phyloP scores from a whole-genome alignment of 768 basidiomycete species.

The Lentinula aciculospora region DNA sequence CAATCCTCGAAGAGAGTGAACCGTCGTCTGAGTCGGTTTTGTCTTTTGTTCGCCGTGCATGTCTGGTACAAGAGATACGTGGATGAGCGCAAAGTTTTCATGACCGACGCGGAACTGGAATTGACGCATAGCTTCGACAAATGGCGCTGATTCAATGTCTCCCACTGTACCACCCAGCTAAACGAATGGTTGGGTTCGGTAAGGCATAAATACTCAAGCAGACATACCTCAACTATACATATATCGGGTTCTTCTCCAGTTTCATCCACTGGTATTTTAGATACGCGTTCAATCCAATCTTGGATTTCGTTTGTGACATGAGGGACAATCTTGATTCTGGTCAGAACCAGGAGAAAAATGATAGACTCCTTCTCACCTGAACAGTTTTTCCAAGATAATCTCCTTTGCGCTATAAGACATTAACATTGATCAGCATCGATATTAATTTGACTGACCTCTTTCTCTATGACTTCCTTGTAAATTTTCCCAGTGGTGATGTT shows the following conservation, averaged over 20 bases:
- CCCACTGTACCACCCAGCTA: constrained; percentile 98
- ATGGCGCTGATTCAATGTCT: constrained; percentile 97
- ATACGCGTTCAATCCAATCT: constrained; percentile 96
- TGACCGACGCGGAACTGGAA: constrained; percentile 98
- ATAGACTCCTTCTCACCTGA: constrained; percentile 47
- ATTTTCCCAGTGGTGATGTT: constrained; percentile 99
- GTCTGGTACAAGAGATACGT: constrained; percentile 96
- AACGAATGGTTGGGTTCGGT: not conserved
- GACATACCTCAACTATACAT: constrained; percentile 87
- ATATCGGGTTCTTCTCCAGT: constrained; percentile 91
- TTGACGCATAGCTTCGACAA: constrained; percentile 98
- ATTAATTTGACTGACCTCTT: constrained; percentile 60
- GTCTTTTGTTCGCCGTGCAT: constrained; percentile 99
- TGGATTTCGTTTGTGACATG: constrained; percentile 97
- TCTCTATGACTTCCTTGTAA: constrained; percentile 94
- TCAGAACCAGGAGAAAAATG: not conserved
- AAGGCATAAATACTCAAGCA: not conserved
- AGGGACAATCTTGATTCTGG: constrained; percentile 71
- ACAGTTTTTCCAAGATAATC: constrained; percentile 97
- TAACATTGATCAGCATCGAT: not conserved
- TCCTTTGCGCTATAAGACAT: constrained; percentile 53
- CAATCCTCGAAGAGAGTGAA: constrained; percentile 87
- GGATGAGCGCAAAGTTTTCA: constrained; percentile 94
- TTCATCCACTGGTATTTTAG: constrained; percentile 91
- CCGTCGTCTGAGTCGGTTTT: constrained; percentile 96